Evolutionary conservation across 345 rosid species (phyloP).

Genomic region (Gossypium sturtianum): DNA sequence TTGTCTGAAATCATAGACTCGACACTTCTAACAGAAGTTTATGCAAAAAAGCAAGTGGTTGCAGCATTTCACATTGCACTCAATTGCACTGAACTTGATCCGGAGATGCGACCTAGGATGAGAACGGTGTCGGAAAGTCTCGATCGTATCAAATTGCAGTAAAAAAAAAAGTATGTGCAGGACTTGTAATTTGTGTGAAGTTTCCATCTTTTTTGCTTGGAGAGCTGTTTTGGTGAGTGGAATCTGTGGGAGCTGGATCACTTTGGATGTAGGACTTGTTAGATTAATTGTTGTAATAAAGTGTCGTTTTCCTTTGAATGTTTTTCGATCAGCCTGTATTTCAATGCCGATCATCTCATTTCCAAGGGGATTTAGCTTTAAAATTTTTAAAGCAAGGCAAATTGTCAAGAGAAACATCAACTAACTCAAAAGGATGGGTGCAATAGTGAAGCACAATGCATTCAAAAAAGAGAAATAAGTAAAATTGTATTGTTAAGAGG

Average conservation of each 20-base stretch:
- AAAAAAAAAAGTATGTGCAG: constrained; percentile 19
- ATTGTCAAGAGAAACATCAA: background rate
- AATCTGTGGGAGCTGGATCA: background rate
- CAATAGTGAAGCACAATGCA: background rate
- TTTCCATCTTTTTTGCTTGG: constrained; percentile 2
- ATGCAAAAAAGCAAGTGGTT: constrained; percentile 61
- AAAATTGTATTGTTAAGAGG: too few relatives aligned
- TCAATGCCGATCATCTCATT: background rate
- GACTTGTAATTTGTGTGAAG: constrained; percentile 20
- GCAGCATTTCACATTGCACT: constrained; percentile 73
- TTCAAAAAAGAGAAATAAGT: background rate
- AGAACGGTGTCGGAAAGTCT: constrained; percentile 74
- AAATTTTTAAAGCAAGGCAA: background rate
- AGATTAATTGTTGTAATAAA: background rate
- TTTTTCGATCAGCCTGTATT: background rate
- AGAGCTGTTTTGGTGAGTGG: background rate
- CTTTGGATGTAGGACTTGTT: background rate
- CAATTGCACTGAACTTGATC: constrained; percentile 82
- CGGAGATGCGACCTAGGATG: constrained; percentile 89
- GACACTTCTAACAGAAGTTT: constrained; percentile 46
- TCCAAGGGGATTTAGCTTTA: background rate
- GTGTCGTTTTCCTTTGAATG: background rate
- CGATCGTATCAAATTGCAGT: constrained; percentile 50
- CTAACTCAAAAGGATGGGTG: too few relatives aligned
- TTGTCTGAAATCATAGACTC: constrained; percentile 74